Percentiles rank a stretch among this genome's conserved stretches.
Evolutionary conservation across 345 rosid species (phyloP).

Genomic region (Xanthoceras sorbifolium): DNA sequence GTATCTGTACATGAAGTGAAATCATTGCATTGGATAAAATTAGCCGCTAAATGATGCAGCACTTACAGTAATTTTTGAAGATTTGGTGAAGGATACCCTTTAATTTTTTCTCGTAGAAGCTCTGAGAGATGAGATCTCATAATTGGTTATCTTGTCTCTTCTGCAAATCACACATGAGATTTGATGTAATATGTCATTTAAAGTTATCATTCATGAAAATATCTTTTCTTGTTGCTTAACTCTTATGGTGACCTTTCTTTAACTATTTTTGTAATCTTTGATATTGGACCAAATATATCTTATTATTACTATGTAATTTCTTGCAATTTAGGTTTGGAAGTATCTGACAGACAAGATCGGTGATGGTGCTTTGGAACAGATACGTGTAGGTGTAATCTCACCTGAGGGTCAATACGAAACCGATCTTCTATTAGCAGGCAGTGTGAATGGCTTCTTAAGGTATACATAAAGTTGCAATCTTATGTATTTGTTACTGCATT

Average conservation of each 20-base stretch:
- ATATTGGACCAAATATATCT: not conserved
- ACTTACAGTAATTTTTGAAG: not conserved
- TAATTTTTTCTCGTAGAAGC: not conserved
- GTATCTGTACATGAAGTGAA: not conserved
- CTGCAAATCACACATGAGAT: not conserved
- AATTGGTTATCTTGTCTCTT: too few species aligned
- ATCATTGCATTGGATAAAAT: not conserved
- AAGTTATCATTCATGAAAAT: not conserved
- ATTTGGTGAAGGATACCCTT: not conserved
- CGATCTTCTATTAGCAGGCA: conserved; percentile 56
- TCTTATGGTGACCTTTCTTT: not conserved
- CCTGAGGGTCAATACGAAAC: conserved; percentile 49
- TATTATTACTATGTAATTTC: too few species aligned
- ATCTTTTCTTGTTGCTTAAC: not conserved
- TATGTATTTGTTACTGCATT: conserved; percentile 14
- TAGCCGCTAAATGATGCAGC: not conserved
- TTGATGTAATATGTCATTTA: not conserved
- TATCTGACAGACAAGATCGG: conserved; percentile 41
- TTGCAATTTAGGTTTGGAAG: conserved; percentile 58
- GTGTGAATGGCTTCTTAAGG: conserved; percentile 61
- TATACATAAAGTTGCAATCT: conserved; percentile 29
- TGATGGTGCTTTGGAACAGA: conserved; percentile 58
- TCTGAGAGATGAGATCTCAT: not conserved
- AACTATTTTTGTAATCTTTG: not conserved
- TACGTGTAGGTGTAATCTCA: conserved; percentile 42